Base-by-base conservation (phyloP, 2,329 filamentous ascomycete species). In the Knufia fluminis region DNA sequence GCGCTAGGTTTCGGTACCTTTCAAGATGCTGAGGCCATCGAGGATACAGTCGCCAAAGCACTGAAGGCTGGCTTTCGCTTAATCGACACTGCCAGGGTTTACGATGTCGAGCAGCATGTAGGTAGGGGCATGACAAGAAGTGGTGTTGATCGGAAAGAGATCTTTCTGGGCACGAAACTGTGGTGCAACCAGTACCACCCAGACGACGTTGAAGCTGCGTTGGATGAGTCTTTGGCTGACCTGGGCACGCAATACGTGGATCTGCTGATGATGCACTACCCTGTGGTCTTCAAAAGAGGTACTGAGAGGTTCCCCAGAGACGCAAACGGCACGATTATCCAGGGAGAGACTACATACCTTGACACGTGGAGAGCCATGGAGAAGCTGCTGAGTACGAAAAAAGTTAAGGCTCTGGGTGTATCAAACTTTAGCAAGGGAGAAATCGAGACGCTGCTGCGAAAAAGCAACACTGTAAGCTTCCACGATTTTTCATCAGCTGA, bases 111-210 rank as follows among this genome's bases (percentile, higher is more conserved):
- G 63, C 73, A 72, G 48, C 79, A 82, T 47, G 80, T 84, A 0
- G 84, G 81, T 10, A 67, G 73, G 55, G 83, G 78, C 17, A 78
- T 86, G 60, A 76, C 72, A 57, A 75, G 81, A 53, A 77, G 77
- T 26, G 74, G 82, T 41, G 73, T 86, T 9, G 80, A 82, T 51
- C 74, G 82, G 41, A 69, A 78, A 38, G 72, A 85, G 49, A 68
- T 85, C 54, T 85, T 84, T 65, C 71, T 85, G 56, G 81, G 78
- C 1, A 80, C 78, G 9, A 85, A 85, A 63, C 67, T 84, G 31
- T 83, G 79, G 79, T 89, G 90, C 75, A 82, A 81, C 66, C 80
- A 79, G 63, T 78, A 82, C 60, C 71, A 76, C 54, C 75, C 74
- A 1, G 73, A 81, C 58, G 78, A 81, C 58, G 83, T 85, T 14